Evolutionary conservation across 176 grass and related monocot species (phyloP), one percentile per base, ranked within the genome.

Genomic region (Ampelocalamus luodianensis): DNA sequence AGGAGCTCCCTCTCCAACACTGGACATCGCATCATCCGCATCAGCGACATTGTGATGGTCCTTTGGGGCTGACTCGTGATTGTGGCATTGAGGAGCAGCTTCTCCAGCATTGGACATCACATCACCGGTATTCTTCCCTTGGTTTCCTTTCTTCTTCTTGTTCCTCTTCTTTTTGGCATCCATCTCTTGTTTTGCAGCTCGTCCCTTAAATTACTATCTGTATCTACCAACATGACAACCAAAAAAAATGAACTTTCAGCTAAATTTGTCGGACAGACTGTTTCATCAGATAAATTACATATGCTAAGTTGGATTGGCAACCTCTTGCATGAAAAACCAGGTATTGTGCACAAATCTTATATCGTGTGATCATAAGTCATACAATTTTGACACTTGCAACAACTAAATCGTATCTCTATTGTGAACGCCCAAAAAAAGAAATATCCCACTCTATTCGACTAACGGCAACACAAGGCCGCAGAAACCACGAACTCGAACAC

Each of bases 101-200:
- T 92, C 93, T 83, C 66, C 93, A 36, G 85, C 63, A 85, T 79
- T 89, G 59, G 83, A 46, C 6, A 12, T 66, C n/a, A 66, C 82
- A 87, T 93, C 89, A 27, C 80, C 85, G 1, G 67, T 48, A 71
- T 84, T 91, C 86, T 93, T 95, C 74, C 81, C 69, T 82, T 94
- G 96, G 69, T 87, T 95, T 72, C 88, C 93, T 74, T 94, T 96
- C 90, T 98, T 95, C 87, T 96, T 99, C 81, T 78, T 94, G 85
- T 91, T 96, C 85, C 88, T 92, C 91, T 99, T 99, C 83, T 96
- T 99, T 83, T 94, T 96, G 48, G 77, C 16, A 90, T 95, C 91
- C 96, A 99, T 96, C 44, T 65, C 58, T 92, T 42, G 39, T 71
- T 20, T 38, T 58, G 44, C 59, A 89, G 45, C 26, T 62, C 8